Evolutionary conservation across 768 basidiomycete species (phyloP), one percentile per base, ranked within the genome.

Genomic region (Leccinum truebloodii): DNA sequence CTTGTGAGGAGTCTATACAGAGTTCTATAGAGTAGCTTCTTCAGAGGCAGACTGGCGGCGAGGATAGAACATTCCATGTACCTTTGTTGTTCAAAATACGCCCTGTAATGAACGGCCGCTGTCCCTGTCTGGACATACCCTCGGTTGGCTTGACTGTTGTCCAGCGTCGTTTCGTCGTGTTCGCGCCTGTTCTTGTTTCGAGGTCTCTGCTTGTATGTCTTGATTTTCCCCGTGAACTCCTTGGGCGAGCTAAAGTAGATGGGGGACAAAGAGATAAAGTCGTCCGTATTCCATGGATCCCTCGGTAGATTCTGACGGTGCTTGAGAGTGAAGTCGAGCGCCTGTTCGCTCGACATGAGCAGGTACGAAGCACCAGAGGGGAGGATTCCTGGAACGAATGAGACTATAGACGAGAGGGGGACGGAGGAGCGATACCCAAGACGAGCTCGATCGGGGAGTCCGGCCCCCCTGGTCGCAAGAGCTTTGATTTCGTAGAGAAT

Each of bases 191-290:
- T 70, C 20, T 73, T 71, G 60, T 80, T 78, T 14, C 70, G 70
- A 0, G 69, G 61, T 51, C 78, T 79, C 6, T 76, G 76, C 52
- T 75, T 79, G 56, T 82, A 72, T 3, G 64, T 66, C 10, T 68
- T 62, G 3, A 83, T 62, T 62, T 80, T 83, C 44, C 72, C 74
- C 1, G 63, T 52, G 10, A 84, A 67, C 18, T 77, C 76, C 0
- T 69, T 54, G 4, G 18, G 20, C 7, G 62, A 65, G 52, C 54
- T 16, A 55, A 84, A 84, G 48, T 73, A 67, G 35, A 84, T 80
- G 1, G 83, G 83, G 0, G 83, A 84, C 8, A 84, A 63, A 0
- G 82, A 83, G 28, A 76, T 72, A 57, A 81, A 82, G 9, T 76
- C 65, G 4, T 55, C 57, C 5, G 71, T 59, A 6, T 6, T 49